These are phyloP conservation scores for Daphne laureola DNA, from an alignment of 441 rosid genomes.

Conservation along the genomic window DNA sequence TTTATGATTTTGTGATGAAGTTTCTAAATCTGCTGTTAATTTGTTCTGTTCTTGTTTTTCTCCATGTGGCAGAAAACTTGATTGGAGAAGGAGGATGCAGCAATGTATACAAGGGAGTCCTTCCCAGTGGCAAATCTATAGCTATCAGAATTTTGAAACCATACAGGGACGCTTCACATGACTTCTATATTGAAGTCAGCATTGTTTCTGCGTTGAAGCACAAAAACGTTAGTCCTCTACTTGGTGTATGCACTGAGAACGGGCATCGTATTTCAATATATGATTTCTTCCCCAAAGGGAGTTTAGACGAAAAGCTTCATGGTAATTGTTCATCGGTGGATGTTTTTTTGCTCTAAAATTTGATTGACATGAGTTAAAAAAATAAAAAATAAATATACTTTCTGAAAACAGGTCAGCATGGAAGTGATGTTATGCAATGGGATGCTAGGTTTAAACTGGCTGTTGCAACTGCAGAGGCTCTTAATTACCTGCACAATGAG, in stretches of 20 bases:
- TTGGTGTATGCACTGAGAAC: slow-evolving; percentile 23
- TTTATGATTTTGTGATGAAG: too few species aligned
- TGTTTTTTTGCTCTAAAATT: neutral
- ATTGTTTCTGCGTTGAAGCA: slow-evolving; percentile 22
- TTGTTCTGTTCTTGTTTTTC: neutral
- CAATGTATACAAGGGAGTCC: slow-evolving; percentile 27
- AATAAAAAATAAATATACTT: neutral
- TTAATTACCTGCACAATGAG: slow-evolving; percentile 26
- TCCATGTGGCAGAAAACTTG: slow-evolving; percentile 20
- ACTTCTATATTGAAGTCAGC: slow-evolving; percentile 23
- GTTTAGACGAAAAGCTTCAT: slow-evolving; percentile 26
- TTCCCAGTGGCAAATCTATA: slow-evolving; percentile 19
- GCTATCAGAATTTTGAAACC: slow-evolving; percentile 28
- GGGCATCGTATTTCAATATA: slow-evolving; percentile 19
- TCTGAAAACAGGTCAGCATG: slow-evolving; percentile 12
- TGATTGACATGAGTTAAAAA: neutral
- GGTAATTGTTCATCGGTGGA: slow-evolving; percentile 14
- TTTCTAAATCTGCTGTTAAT: neutral
- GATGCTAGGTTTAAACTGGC: slow-evolving; percentile 21
- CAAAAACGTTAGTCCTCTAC: slow-evolving; percentile 18
- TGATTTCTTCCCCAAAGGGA: slow-evolving; percentile 23
- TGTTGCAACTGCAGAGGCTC: slow-evolving; percentile 25
- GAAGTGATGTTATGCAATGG: slow-evolving; percentile 18
- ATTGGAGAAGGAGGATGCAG: slow-evolving; percentile 38
- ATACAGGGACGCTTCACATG: slow-evolving; percentile 22